phyloP scores from a whole-genome alignment of 2,329 filamentous ascomycete genomes.

The Colletotrichum sp. region DNA sequence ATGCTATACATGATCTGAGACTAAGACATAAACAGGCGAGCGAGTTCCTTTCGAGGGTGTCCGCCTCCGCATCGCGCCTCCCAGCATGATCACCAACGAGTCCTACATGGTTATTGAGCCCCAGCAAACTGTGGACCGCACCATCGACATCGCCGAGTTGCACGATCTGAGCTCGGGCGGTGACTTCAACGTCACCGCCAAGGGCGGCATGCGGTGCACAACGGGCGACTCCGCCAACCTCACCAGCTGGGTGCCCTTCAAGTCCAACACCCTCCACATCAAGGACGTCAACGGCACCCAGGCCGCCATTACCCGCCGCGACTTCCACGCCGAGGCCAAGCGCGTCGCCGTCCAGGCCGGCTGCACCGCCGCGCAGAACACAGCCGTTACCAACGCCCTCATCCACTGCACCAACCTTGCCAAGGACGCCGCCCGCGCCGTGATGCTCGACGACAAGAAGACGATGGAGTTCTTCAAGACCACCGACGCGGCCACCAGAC shows the following conservation, averaged over 20 bases:
- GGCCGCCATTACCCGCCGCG: constrained; percentile 52
- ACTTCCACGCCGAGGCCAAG: constrained; percentile 44
- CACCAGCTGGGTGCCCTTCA: constrained; percentile 54
- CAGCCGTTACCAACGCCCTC: constrained; percentile 49
- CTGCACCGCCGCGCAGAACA: constrained; percentile 51
- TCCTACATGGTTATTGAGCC: constrained; percentile 50
- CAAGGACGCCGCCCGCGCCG: constrained; percentile 40
- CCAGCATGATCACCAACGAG: constrained; percentile 40
- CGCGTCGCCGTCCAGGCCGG: constrained; percentile 53
- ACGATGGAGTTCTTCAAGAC: constrained; percentile 70
- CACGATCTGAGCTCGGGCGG: constrained; percentile 54
- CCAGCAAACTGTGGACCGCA: constrained; percentile 50
- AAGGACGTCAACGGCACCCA: constrained; percentile 56
- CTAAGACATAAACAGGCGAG: background rate
- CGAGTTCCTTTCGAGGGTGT: constrained; percentile 50
- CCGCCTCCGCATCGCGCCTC: constrained; percentile 48
- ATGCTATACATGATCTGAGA: background rate
- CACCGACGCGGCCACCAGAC: constrained; percentile 38
- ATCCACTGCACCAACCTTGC: constrained; percentile 57
- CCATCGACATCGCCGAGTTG: constrained; percentile 55
- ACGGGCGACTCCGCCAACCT: constrained; percentile 53
- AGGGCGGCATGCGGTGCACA: constrained; percentile 59
- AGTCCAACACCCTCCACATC: constrained; percentile 61
- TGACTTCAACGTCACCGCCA: constrained; percentile 55
- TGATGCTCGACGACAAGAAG: constrained; percentile 31